Base-by-base conservation (phyloP, 805 yeast species). In the Wickerhamomyces canadensis region DNA sequence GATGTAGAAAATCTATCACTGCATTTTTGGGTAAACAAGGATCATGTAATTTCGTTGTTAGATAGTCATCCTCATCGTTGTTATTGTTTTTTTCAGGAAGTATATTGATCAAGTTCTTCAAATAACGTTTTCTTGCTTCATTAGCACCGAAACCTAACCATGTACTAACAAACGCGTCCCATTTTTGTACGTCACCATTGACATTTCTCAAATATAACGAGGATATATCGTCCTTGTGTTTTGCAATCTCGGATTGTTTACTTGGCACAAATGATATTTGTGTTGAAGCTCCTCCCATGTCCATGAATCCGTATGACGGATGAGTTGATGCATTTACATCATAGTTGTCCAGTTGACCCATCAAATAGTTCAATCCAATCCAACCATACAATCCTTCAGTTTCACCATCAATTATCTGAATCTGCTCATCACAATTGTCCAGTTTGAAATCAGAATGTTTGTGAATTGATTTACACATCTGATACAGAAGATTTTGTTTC, bases 81-180 rank as follows among this genome's bases (percentile, higher is more conserved):
- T 47, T 52, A 49, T 74, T 75, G 31, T 70, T 64, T 42, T 64
- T 65, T 37, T 68, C 74, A 0, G 78, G 78, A 18, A 75, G 51
- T 5, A 68, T 53, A 39, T 66, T 59, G 13, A 83, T 67, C 36
- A 84, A 55, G 33, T 74, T 78, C 25, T 67, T 67, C 32, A 86
- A 62, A 55, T 83, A 84, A 43, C 98, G 65, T 37, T 67, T 70
- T 29, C 95, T 68, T 9, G 98, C 97, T 55, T 91, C 87, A 51
- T 93, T 93, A 2, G 98, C 98, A 11, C 98, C 98, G 62, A 86
- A 93, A 1, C 98, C 98, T 10, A 93, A 69, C 98, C 98, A 93
- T 0, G 98, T 87, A 25, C 93, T 83, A 6, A 93, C 97, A 63
- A 88, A 93, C 0, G 93, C 82, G 27, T 78, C 71, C 95, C 95